Evolutionary conservation across 2,329 filamentous ascomycete genomes (phyloP).

Genomic region (Iodosphaeria phyllophila): DNA sequence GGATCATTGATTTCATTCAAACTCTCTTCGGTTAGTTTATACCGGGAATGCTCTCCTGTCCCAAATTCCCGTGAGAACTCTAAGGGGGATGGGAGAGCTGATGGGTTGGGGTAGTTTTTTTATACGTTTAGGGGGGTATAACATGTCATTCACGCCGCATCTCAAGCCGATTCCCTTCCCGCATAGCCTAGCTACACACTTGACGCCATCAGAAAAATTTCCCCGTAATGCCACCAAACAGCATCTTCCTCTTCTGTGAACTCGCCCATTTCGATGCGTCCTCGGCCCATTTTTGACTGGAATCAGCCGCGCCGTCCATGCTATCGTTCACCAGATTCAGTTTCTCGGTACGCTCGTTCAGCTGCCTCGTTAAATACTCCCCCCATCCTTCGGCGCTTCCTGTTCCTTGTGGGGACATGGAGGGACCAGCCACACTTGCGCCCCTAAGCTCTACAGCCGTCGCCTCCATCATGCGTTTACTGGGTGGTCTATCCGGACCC

Average conservation of each 20-base stretch:
- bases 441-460: constrained; percentile 55
- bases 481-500: constrained; percentile 71
- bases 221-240: constrained; percentile 50
- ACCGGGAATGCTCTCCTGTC: too few species aligned
- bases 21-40: too few species aligned
- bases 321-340: constrained; percentile 66
- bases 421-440: constrained; percentile 18
- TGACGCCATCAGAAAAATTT: constrained; percentile 31
- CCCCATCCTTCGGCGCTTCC: constrained; percentile 42
- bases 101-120: too few species aligned
- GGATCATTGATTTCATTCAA: too few species aligned
- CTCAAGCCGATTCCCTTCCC: too few species aligned
- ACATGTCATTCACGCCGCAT: too few species aligned
- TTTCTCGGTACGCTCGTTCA: constrained; percentile 82
- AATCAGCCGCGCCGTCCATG: constrained; percentile 67
- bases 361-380: constrained; percentile 68
- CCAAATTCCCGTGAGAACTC: too few species aligned
- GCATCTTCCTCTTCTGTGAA: constrained; percentile 71
- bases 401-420: constrained; percentile 15
- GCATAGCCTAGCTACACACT: too few species aligned
- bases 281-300: constrained; percentile 67
- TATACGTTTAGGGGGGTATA: too few species aligned
- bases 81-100: too few species aligned
- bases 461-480: constrained; percentile 73
- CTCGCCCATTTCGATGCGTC: constrained; percentile 76